Evolutionary conservation across 2,329 filamentous ascomycete genomes (phyloP).

Genomic region (Exophiala mesophila): DNA sequence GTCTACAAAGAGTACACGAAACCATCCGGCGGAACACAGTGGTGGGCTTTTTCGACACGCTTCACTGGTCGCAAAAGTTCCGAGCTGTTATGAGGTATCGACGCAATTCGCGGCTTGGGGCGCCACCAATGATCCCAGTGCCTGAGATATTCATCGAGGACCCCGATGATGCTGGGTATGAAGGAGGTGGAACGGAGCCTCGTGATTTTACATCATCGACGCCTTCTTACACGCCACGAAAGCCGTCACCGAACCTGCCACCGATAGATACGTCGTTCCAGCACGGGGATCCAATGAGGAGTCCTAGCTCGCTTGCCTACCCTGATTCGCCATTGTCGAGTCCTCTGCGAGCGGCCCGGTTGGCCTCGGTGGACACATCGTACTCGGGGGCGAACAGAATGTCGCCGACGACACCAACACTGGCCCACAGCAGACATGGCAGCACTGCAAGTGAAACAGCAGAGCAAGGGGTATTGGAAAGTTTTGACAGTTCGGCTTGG

Average conservation of each 20-base stretch:
- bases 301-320: slow-evolving; percentile 23
- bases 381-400: slow-evolving; percentile 31
- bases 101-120: slow-evolving; percentile 69
- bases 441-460: slow-evolving; percentile 58
- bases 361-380: slow-evolving; percentile 27
- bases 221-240: slow-evolving; percentile 17
- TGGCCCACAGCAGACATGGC: slow-evolving; percentile 52
- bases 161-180: slow-evolving; percentile 47
- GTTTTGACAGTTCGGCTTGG: slow-evolving; percentile 87
- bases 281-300: slow-evolving; percentile 19
- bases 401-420: slow-evolving; percentile 30
- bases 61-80: slow-evolving; percentile 80
- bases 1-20: slow-evolving; percentile 90
- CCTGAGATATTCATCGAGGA: slow-evolving; percentile 90
- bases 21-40: slow-evolving; percentile 87
- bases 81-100: slow-evolving; percentile 68
- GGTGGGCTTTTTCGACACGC: slow-evolving; percentile 90
- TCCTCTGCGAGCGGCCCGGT: slow-evolving; percentile 19
- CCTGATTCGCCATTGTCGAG: slow-evolving; percentile 23
- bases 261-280: slow-evolving; percentile 25
- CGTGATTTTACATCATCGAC: slow-evolving; percentile 25
- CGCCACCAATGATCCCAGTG: slow-evolving; percentile 72
- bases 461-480: slow-evolving; percentile 72
- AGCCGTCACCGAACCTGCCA: slow-evolving; percentile 18
- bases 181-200: slow-evolving; percentile 18